Evolutionary conservation across 176 grass and related monocot genomes (phyloP).

Genomic region (Carex kokanica): DNA sequence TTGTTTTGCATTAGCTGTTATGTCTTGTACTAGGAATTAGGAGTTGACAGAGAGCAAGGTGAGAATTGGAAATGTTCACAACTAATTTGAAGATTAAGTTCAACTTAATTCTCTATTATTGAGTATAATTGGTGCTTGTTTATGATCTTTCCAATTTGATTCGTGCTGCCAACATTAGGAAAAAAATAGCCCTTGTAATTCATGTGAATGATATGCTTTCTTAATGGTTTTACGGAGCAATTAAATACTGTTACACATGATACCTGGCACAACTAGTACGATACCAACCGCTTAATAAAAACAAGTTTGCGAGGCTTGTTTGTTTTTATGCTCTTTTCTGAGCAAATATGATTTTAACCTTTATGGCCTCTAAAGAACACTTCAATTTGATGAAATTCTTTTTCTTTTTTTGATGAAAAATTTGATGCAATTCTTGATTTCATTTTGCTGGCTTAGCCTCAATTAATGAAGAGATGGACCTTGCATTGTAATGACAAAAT

Average conservation of each 20-base stretch:
- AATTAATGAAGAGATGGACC: background rate
- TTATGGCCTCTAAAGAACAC: background rate
- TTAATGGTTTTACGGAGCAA: background rate
- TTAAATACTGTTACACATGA: background rate
- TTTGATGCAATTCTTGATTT: background rate
- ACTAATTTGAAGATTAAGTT: conserved; percentile 32
- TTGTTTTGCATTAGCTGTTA: conserved; percentile 30
- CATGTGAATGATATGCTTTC: background rate
- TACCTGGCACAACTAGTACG: background rate
- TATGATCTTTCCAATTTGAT: background rate
- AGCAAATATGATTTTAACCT: background rate
- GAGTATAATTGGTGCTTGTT: conserved; percentile 21
- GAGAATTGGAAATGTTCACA: conserved; percentile 21
- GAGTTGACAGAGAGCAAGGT: conserved; percentile 16
- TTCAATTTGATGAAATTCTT: background rate
- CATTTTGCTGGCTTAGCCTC: background rate
- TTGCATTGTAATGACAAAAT: background rate
- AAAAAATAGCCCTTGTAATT: background rate
- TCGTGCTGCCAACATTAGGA: background rate
- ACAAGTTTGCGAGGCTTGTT: background rate
- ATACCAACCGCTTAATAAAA: background rate
- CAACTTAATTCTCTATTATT: conserved; percentile 31
- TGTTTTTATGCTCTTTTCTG: background rate
- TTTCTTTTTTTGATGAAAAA: background rate
- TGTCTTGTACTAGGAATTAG: conserved; percentile 27